Percentiles rank a stretch among this genome's conserved stretches.
Conservation (phyloP, 208 protist species). For the Trypanosoma congolense region DNA sequence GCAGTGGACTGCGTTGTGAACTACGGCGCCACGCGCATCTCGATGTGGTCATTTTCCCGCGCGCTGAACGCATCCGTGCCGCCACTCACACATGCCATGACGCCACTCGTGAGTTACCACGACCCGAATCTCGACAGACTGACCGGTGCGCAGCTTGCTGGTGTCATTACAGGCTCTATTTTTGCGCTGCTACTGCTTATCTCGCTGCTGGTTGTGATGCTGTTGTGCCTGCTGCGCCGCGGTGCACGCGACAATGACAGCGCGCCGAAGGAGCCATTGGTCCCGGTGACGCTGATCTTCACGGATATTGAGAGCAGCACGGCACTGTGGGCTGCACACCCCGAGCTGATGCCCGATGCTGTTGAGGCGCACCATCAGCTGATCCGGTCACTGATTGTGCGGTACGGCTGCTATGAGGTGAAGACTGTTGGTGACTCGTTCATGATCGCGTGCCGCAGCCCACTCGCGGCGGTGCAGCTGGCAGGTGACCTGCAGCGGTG, state of each 20-base stretch:
- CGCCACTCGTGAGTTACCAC: slow-evolving; percentile 36
- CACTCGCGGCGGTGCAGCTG: background rate
- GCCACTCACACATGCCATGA: slow-evolving; percentile 2
- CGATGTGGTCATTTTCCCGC: slow-evolving; percentile 22
- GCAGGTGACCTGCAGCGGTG: background rate
- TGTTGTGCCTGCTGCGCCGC: slow-evolving; percentile 26
- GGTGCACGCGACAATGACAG: slow-evolving; percentile 31
- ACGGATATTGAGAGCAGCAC: slow-evolving; percentile 81
- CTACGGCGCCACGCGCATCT: slow-evolving; percentile 46
- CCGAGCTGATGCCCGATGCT: slow-evolving; percentile 50
- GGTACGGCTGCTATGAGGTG: slow-evolving; percentile 72
- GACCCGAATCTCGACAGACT: slow-evolving; percentile 4
- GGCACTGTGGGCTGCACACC: slow-evolving; percentile 52
- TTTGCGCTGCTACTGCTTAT: slow-evolving; percentile 5
- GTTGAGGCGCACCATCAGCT: slow-evolving; percentile 54
- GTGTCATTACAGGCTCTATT: slow-evolving; percentile 28
- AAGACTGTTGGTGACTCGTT: slow-evolving; percentile 83
- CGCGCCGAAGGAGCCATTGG: slow-evolving; percentile 33
- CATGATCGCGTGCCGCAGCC: background rate
- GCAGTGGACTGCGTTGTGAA: slow-evolving; percentile 21
- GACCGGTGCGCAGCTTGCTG: slow-evolving; percentile 16
- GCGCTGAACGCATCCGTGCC: slow-evolving; percentile 29
- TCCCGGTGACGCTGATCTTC: slow-evolving; percentile 63
- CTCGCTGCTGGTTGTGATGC: background rate
- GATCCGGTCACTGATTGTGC: slow-evolving; percentile 50